Percentiles rank a stretch among this genome's conserved stretches.
These are phyloP conservation scores for Syncephalis plumigaleata DNA, from an alignment of 371 early-diverging fungal species.

Conservation along the genomic window DNA sequence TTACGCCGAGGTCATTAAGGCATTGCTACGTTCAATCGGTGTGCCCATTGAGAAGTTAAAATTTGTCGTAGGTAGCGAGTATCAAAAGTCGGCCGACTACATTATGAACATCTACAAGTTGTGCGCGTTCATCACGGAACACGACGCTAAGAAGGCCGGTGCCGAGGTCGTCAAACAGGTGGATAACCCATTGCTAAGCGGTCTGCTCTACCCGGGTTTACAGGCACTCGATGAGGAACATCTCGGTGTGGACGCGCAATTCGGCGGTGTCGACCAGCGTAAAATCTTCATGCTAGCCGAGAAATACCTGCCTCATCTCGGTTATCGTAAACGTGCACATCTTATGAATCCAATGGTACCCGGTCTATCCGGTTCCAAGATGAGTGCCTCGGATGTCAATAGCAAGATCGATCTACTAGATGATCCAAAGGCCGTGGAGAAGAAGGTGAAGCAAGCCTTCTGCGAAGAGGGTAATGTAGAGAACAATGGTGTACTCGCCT, in stretches of 20 bases:
- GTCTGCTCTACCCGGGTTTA: slow-evolving; percentile 96
- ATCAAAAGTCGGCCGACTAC: slow-evolving; percentile 80
- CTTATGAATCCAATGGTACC: slow-evolving; percentile 99
- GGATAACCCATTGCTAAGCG: slow-evolving; percentile 84
- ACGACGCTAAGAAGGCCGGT: slow-evolving; percentile 99
- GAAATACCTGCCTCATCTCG: slow-evolving; percentile 90
- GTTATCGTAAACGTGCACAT: slow-evolving; percentile 96
- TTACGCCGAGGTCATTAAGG: slow-evolving; percentile 89
- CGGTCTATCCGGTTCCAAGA: slow-evolving; percentile 93
- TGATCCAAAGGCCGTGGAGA: slow-evolving; percentile 59
- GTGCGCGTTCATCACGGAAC: slow-evolving; percentile 76
- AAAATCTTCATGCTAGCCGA: slow-evolving; percentile 99
- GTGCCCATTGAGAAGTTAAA: slow-evolving; percentile 83
- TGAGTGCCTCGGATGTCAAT: slow-evolving; percentile 95
- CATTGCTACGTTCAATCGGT: slow-evolving; percentile 76
- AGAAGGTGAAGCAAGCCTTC: slow-evolving; percentile 94
- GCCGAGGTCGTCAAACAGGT: slow-evolving; percentile 99
- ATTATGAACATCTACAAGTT: slow-evolving; percentile 91
- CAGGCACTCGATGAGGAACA: slow-evolving; percentile 99
- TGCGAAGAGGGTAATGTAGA: slow-evolving; percentile 95
- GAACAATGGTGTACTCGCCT: slow-evolving; percentile 87
- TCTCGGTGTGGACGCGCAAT: slow-evolving; percentile 95
- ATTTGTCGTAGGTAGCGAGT: slow-evolving; percentile 88
- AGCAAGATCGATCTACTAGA: slow-evolving; percentile 98
- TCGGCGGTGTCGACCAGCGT: slow-evolving; percentile 99